Evolutionary conservation across 1,284 basidiomycete species (phyloP), one percentile per base, ranked within the genome.

Genomic region (Microbotryum saponariae): DNA sequence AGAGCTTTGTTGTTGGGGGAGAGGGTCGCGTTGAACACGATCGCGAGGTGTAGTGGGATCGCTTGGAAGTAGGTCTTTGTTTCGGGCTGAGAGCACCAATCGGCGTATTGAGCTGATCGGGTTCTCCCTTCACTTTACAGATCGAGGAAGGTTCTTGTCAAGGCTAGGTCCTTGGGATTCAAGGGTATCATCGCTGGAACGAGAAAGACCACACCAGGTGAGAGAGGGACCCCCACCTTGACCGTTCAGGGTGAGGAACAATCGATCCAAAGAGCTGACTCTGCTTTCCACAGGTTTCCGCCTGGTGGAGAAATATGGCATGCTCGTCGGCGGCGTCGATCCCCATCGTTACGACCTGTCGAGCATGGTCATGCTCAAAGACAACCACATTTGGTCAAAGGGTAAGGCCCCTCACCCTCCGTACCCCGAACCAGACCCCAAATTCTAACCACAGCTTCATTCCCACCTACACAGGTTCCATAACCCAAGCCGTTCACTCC

Each of bases 361-460:
- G 46, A 91, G 88, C 74, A 98, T 98, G 94, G 94, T 99, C 74
- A 98, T 98, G 94, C 84, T 99, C 73, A 98, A 98, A 78, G 94
- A 98, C 74, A 98, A 98, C 75, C 96, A 98, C 74, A 91, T 98
- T 73, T 97, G 92, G 93, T 93, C 91, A 8, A 89, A 87, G 31
- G 91, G 91, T 85, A 27, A 27, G 27, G 27, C 27, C 6, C 12
- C 37, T 9, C 37, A 8, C 37, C 37, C 37, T 51, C 23, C 52
- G 45, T 18, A 51, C 23, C 44, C 44, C 27, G 44, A 29, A 18
- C 49, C n/a, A 25, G 29, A n/a, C 31, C 49, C n/a, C 25, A 33
- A 27, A 6, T 27, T 27, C 6, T 27, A 6, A 27, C 4, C 27
- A 27, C 27, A 6, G 27, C 27, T 5, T 27, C 27, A 27, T 27